Percentiles rank a stretch among this genome's conserved stretches.
Conservation (phyloP, 441 rosid species). For the Flueggea neowawraea region DNA sequence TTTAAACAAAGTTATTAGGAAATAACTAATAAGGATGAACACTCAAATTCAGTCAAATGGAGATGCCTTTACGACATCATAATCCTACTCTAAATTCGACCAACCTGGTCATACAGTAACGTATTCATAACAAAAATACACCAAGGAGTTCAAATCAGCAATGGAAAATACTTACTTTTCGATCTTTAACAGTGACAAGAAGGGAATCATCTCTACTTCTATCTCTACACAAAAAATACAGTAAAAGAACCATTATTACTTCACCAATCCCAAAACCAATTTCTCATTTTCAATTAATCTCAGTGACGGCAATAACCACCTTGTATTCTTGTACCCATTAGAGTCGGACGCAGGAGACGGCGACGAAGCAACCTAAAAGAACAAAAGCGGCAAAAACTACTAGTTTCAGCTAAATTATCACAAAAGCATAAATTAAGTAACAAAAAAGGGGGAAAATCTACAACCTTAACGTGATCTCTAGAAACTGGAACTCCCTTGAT, state of each 20-base stretch:
- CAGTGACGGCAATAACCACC: conserved; percentile 30
- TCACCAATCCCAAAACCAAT: too few species aligned
- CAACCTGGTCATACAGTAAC: not conserved
- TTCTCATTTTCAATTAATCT: too few species aligned
- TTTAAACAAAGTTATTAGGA: too few species aligned
- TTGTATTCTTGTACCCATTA: conserved; percentile 42
- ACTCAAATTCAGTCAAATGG: too few species aligned
- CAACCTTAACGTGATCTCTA: conserved; percentile 40
- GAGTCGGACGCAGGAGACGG: conserved; percentile 43
- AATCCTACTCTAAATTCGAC: too few species aligned
- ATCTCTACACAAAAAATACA: conserved; percentile 22
- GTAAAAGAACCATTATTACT: not conserved
- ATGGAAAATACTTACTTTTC: conserved; percentile 43
- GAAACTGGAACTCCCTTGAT: conserved; percentile 44
- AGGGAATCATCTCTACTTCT: conserved; percentile 42
- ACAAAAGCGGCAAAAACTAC: not conserved
- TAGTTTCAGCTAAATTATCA: not conserved
- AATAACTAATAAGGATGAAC: too few species aligned
- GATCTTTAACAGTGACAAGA: conserved; percentile 39
- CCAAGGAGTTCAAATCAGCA: not conserved
- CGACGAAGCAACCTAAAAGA: conserved; percentile 36
- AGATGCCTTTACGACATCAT: too few species aligned
- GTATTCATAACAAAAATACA: not conserved
- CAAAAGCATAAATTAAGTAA: not conserved
- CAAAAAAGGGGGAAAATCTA: not conserved